Evolutionary conservation across 2,329 filamentous ascomycete species (phyloP).

Genomic region (Huntiella bhutanensis): DNA sequence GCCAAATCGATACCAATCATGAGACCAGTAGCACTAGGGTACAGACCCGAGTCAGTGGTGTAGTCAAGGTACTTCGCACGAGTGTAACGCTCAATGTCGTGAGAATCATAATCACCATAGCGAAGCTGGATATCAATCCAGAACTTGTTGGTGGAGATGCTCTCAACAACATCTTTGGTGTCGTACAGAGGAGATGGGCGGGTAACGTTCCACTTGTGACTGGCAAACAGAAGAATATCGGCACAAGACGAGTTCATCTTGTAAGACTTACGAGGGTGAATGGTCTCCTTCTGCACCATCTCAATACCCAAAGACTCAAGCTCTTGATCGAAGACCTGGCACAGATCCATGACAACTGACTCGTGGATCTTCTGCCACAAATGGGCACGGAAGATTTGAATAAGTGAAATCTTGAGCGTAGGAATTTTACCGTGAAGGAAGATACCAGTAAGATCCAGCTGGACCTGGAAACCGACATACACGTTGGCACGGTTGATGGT

Average conservation of each 20-base stretch:
- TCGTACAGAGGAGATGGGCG: constrained; percentile 84
- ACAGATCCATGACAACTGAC: constrained; percentile 95
- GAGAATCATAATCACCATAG: constrained; percentile 96
- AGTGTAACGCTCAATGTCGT: constrained; percentile 95
- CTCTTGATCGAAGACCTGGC: constrained; percentile 95
- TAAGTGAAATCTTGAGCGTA: constrained; percentile 90
- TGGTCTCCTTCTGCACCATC: constrained; percentile 96
- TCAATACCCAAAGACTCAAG: constrained; percentile 90
- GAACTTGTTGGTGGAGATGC: constrained; percentile 95
- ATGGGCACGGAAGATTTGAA: constrained; percentile 98
- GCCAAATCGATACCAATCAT: constrained; percentile 97
- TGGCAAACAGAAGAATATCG: constrained; percentile 89
- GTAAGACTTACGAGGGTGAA: constrained; percentile 97
- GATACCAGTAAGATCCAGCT: constrained; percentile 91
- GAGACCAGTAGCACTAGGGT: constrained; percentile 84
- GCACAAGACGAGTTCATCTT: constrained; percentile 99
- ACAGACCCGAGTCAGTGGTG: constrained; percentile 96
- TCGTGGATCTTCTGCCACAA: constrained; percentile 99
- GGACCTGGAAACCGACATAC: constrained; percentile 98
- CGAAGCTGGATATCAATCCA: constrained; percentile 94
- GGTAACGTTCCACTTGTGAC: constrained; percentile 97
- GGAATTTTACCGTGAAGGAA: constrained; percentile 99
- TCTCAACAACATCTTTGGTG: constrained; percentile 85
- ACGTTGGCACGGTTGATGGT: constrained; percentile 93
- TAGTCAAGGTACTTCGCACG: constrained; percentile 97